Base-by-base conservation (phyloP, 768 basidiomycete genomes). In the Tulasnella sp. region DNA sequence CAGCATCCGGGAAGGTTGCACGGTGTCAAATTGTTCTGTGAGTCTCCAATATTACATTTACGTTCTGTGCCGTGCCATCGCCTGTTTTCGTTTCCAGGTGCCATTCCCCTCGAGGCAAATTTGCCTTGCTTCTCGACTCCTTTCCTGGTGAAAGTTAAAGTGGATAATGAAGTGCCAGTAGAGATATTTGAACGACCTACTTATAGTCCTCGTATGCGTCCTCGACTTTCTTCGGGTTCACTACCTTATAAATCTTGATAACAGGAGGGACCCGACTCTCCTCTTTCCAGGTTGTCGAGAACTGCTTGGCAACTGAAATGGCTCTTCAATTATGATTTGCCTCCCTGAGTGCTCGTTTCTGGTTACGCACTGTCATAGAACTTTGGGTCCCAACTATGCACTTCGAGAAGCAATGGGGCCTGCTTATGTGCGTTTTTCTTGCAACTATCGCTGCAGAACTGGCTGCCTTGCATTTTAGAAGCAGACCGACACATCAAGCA, bases 61-160 rank as follows among this genome's bases (percentile, higher is more conserved):
- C 93, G 87, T 48, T 88, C 88, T 16, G 93, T 93, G 28, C 93
- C 93, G 83, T 93, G 93, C 92, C 92, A 93, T 41, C 92, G 89
- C 42, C 92, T 90, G 82, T 92, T 92, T 85, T 93, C 92, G 82
- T 93, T 93, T 42, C 92, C 93, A 40, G 90, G 85, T 7, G 91
- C 90, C 69, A 90, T 87, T 48, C 91, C 91, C 2, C 87, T 82
- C 50, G 87, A 83, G 2, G 84, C 87, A 81, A 93, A 93, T 44
- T 92, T 89, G 1, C 92, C 92, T 72, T 89, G 88, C 50, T 86
- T 83, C 84, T 93, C 93, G 5, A 93, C 37, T 22, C 81, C 87
- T 79, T 85, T 92, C 91, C 88, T 76, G 5, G 16, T 16, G 22
- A 48, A n/a, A 40, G n/a, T 75, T 37, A 12, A 14, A 16, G 16